Evolutionary conservation across 2,329 filamentous ascomycete species (phyloP).

Genomic region (Zarea fungicola): DNA sequence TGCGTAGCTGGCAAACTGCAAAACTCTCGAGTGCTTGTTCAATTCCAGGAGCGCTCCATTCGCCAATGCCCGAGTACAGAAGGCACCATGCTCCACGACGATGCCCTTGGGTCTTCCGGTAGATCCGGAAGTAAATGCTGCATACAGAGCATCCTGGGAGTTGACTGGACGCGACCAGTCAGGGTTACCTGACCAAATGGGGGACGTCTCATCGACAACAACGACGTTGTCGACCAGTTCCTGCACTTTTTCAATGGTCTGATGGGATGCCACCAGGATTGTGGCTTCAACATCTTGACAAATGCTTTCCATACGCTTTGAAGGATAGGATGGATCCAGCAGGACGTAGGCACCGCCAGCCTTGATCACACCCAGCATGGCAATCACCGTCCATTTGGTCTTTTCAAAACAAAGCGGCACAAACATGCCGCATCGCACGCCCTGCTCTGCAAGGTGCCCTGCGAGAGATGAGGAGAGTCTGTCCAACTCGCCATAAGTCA

Average conservation of each 20-base stretch:
- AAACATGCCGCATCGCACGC: conserved; percentile 22
- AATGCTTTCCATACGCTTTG: conserved; percentile 16
- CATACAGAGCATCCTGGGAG: conserved; percentile 17
- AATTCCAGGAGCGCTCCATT: conserved; percentile 7
- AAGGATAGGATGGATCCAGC: conserved; percentile 22
- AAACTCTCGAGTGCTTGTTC: not conserved
- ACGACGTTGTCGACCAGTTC: conserved; percentile 2
- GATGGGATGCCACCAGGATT: conserved; percentile 19
- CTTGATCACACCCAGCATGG: conserved; percentile 21
- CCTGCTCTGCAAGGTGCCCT: conserved; percentile 13
- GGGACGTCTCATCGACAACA: not conserved
- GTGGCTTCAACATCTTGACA: conserved; percentile 15
- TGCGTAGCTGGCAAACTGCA: conserved; percentile 13
- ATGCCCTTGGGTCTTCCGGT: conserved; percentile 48
- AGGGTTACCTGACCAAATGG: too few species aligned
- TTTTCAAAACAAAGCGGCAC: conserved; percentile 24
- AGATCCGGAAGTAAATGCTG: conserved; percentile 50
- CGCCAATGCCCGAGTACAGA: conserved; percentile 14
- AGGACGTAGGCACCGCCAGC: conserved; percentile 22
- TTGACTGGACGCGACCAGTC: too few species aligned
- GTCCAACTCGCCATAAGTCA: conserved; percentile 35
- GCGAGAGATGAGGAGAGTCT: conserved; percentile 14
- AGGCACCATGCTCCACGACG: conserved; percentile 24
- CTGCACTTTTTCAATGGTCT: conserved; percentile 10
- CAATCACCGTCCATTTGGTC: conserved; percentile 20